Base-by-base conservation (phyloP, 768 basidiomycete species). In the Neoboletus magnificus region DNA sequence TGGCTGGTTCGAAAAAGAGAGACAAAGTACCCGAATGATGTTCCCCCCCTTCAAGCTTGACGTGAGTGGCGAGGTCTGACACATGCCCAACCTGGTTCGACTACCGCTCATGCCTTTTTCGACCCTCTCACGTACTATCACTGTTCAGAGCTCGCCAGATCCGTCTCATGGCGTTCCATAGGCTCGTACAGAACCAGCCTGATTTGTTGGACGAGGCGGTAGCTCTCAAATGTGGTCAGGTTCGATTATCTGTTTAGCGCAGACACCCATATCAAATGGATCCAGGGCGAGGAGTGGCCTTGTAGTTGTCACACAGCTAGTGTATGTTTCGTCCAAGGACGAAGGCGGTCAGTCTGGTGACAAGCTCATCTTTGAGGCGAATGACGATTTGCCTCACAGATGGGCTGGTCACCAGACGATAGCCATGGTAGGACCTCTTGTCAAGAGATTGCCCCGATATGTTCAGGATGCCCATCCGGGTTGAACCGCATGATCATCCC, bases 71-170 rank as follows among this genome's bases (percentile, higher is more conserved):
- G 29, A 33, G 45, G 42, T 48, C 23, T 61, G 57, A 68, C 58
- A 59, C 56, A 65, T 57, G 50, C 56, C 62, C 51, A 35, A 43
- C 40, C 36, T 16, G 35, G 46, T 37, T 12, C 33, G 18, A 48
- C 51, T 45, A 62, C 62, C 53, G 65, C 55, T 25, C n/a, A 48
- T 56, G 32, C 59, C 56, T 48, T 55, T 59, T 66, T 46, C 20
- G 50, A 50, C 33, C 15, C 39, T 36, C 25, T 52, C 47, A 27
- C 33, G 13, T 41, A 27, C 11, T 27, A 37, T 16, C n/a, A n/a
- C 32, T 13, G 7, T 18, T 8, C 45, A 48, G 37, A 54, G 49
- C 43, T 52, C 25, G 42, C 62, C 50, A 39, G 44, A 60, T 54
- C 41, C 8, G 57, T 49, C 41, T 27, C 45, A 18, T 23, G 22